Evolutionary conservation across 163 green algal species (phyloP), one percentile per base, ranked within the genome.

Genomic region (Trebouxia gelatinosa): DNA sequence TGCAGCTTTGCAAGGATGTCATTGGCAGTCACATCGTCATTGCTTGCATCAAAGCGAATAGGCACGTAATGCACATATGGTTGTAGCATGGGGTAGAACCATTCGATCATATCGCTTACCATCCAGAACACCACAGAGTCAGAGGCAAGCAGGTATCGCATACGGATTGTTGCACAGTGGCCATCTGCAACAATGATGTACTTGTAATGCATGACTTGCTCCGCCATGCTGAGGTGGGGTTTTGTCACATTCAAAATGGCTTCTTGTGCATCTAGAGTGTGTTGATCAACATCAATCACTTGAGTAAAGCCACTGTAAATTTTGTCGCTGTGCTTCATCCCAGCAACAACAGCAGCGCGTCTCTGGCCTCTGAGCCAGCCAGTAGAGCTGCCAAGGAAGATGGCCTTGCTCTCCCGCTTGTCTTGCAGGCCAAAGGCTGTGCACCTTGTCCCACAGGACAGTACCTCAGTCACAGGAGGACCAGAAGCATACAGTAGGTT

Each of bases 131-230:
- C 74, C 21, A 46, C 74, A 28, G 74, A 80, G 6, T 66, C 50
- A 38, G 58, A 72, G 29, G 74, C 57, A 48, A 80, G 74, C 39
- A 80, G n/a, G 13, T 70, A 58, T 17, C 58, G 57, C n/a, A 80
- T 26, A 5, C 74, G 37, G 38, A 80, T n/a, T n/a, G 74, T 58
- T n/a, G 74, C 74, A 46, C 74, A 80, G 38, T 80, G 59, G 9
- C 74, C 74, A 66, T 80, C 74, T 35, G 67, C 74, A 74, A 74
- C 74, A 5, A 80, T 35, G 23, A 80, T 62, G 74, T 80, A 80
- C 28, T 80, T 80, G 39, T 62, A 80, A 6, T 19, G 11, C 7
- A 34, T 40, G 31, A 80, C 58, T 28, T 78, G 70, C 4, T 50
- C 48, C 17, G 39, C 40, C 28, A 75, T 23, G 11, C 29, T 38